Evolutionary conservation across 2,329 filamentous ascomycete species (phyloP).

Genomic region (Ophiostoma australiae): DNA sequence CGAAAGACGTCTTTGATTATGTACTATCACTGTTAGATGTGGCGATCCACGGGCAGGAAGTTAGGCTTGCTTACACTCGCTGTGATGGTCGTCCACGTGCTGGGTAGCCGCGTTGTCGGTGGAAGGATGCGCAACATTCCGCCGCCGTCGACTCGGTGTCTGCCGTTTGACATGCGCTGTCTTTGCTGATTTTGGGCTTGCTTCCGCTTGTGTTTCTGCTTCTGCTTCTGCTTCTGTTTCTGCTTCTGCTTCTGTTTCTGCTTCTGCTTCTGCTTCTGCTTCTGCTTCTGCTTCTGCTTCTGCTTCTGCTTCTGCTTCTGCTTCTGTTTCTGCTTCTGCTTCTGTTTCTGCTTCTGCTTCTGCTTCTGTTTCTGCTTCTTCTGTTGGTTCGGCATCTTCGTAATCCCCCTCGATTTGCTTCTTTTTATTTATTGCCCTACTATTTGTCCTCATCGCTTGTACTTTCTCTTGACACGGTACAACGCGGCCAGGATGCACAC

Average conservation of each 20-base stretch:
- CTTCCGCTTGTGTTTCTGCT: neutral
- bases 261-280: too few relatives aligned
- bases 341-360: neutral
- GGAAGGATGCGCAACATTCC: neutral
- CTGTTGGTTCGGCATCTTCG: neutral
- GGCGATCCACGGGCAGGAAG: neutral
- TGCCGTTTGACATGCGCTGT: neutral
- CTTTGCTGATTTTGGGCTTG: neutral
- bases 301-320: neutral
- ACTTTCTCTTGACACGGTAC: neutral
- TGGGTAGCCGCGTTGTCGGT: neutral
- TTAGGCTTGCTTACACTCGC: neutral
- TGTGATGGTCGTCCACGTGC: slow-evolving; percentile 12
- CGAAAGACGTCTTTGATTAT: slow-evolving; percentile 37
- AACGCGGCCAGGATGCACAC: neutral
- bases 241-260: neutral
- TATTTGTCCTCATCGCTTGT: neutral
- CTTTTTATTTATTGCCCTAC: neutral
- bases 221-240: neutral
- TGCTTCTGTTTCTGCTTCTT: too few relatives aligned
- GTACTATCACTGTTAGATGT: slow-evolving; percentile 22
- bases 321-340: neutral
- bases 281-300: neutral
- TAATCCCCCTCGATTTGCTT: neutral
- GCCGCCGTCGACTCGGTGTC: neutral